Evolutionary conservation across 2,329 filamentous ascomycete species (phyloP).

Genomic region (Colletotrichum scovillei): DNA sequence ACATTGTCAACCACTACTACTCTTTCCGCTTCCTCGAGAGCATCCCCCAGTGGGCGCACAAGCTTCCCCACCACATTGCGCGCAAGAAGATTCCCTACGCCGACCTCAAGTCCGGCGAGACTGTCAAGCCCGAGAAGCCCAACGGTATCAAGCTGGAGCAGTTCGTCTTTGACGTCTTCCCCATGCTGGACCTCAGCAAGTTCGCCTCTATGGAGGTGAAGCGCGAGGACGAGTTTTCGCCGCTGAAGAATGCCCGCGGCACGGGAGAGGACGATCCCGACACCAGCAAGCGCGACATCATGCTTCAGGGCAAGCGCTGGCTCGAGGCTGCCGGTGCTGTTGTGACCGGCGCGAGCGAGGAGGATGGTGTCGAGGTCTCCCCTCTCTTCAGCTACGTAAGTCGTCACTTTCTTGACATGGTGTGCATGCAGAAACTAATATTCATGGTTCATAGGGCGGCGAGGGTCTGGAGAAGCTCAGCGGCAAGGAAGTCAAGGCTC

Average conservation of each 20-base stretch:
- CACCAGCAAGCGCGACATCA: conserved; percentile 90
- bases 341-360: conserved; percentile 72
- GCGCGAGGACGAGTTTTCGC: conserved; percentile 98
- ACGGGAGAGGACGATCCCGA: conserved; percentile 94
- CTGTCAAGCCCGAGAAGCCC: conserved; percentile 90
- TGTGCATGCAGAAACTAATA: conserved; percentile 34
- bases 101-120: conserved; percentile 80
- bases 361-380: conserved; percentile 86
- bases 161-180: conserved; percentile 99
- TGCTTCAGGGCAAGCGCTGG: conserved; percentile 91
- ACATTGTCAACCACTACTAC: conserved; percentile 99
- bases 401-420: conserved; percentile 43
- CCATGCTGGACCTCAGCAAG: conserved; percentile 83
- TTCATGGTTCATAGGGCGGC: conserved; percentile 58
- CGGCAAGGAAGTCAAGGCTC: conserved; percentile 64
- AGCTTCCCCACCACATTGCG: conserved; percentile 94
- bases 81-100: conserved; percentile 97
- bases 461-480: conserved; percentile 70
- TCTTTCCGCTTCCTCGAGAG: conserved; percentile 91
- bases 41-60: conserved; percentile 87
- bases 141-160: conserved; percentile 99
- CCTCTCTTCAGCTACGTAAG: conserved; percentile 96
- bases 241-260: conserved; percentile 89
- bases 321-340: conserved; percentile 80
- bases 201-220: conserved; percentile 97